phyloP scores from a whole-genome alignment of 75 land plant genomes.

The Sequoia sempervirens region DNA sequence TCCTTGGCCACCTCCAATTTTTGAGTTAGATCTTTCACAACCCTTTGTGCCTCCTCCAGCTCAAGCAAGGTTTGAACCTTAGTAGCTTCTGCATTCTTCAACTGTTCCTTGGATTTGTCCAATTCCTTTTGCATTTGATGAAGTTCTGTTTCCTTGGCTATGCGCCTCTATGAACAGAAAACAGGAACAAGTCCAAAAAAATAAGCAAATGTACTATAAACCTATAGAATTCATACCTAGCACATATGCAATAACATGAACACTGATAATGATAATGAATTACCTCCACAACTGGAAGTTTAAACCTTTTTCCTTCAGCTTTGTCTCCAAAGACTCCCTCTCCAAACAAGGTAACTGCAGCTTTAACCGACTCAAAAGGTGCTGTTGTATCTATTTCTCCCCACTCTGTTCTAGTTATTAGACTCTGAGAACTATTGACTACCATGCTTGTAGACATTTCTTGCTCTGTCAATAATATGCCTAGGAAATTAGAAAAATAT shows the following conservation, averaged over 20 bases:
- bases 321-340: slow-evolving; percentile 48
- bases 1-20: slow-evolving; percentile 35
- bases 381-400: slow-evolving; percentile 78
- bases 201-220: neutral
- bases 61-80: slow-evolving; percentile 58
- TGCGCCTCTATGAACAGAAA: slow-evolving; percentile 30
- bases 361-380: slow-evolving; percentile 88
- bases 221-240: neutral
- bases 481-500: neutral
- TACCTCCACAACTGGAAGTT: slow-evolving; percentile 37
- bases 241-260: neutral
- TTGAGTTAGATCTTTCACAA: slow-evolving; percentile 37
- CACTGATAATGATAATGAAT: neutral
- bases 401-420: slow-evolving; percentile 38
- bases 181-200: slow-evolving; percentile 3
- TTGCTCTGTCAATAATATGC: slow-evolving; percentile 9
- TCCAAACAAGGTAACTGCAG: slow-evolving; percentile 78
- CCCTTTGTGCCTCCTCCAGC: slow-evolving; percentile 48
- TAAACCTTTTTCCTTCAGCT: slow-evolving; percentile 30
- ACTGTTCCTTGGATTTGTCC: slow-evolving; percentile 51
- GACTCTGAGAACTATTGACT: neutral
- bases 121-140: slow-evolving; percentile 62
- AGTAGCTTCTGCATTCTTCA: slow-evolving; percentile 54
- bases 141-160: slow-evolving; percentile 60
- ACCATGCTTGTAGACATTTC: neutral